Conservation (phyloP, 768 basidiomycete genomes). For the Russula olivacea region DNA sequence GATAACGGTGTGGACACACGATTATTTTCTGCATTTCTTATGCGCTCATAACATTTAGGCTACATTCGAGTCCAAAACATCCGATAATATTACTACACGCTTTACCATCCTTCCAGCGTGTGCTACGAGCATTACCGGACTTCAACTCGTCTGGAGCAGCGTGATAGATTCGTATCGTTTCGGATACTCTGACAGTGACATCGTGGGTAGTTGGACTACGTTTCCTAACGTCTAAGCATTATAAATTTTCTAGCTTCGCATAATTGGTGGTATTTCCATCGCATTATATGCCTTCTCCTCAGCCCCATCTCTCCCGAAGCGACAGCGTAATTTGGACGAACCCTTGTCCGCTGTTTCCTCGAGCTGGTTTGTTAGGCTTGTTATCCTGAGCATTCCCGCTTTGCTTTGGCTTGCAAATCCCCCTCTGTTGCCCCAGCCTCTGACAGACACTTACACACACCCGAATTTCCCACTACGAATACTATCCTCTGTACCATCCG, state of each 20-base stretch:
- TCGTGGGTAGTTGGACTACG: conserved; percentile 16
- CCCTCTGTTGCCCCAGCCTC: conserved; percentile 53
- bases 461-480: conserved; percentile 55
- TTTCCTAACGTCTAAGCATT: background rate
- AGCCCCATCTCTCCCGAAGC: background rate
- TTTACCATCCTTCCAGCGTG: conserved; percentile 21
- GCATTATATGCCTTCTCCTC: conserved; percentile 19
- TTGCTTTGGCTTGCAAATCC: conserved; percentile 35
- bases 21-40: background rate
- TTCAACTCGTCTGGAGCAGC: conserved; percentile 16
- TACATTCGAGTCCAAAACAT: conserved; percentile 9
- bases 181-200: conserved; percentile 22
- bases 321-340: background rate
- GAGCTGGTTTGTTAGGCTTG: conserved; percentile 22
- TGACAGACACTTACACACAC: conserved; percentile 45
- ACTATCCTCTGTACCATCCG: conserved; percentile 58
- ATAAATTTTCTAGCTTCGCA: conserved; percentile 19
- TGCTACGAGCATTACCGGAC: conserved; percentile 22
- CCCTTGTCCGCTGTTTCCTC: background rate
- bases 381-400: conserved; percentile 35
- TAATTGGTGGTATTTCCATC: conserved; percentile 20
- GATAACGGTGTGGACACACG: conserved; percentile 34
- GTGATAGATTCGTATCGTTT: conserved; percentile 12
- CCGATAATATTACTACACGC: conserved; percentile 18
- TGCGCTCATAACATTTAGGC: conserved; percentile 9